A percentile compares a stretch with the other conserved stretches of the same genome.
Evolutionary conservation across 306 rosid species (phyloP).

Genomic region (Nissolia schottii): DNA sequence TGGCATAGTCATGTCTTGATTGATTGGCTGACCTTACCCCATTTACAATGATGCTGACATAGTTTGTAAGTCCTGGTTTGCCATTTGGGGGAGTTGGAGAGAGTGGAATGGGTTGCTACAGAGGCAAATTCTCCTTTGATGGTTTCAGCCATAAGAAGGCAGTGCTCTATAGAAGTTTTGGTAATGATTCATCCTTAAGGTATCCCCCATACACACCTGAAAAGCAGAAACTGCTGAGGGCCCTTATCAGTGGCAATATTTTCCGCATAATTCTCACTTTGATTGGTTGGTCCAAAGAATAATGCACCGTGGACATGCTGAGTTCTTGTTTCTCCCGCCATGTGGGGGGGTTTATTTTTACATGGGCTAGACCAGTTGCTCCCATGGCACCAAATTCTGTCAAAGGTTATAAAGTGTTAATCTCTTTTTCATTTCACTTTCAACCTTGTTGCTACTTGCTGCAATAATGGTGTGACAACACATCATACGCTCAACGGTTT

Average conservation of each 20-base stretch:
- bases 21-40: not conserved
- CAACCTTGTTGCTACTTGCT: too few relatives aligned
- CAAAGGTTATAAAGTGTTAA: too few relatives aligned
- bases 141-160: constrained; percentile 58
- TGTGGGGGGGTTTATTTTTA: not conserved
- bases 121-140: constrained; percentile 59
- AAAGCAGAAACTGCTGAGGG: constrained; percentile 41
- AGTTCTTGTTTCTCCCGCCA: not conserved
- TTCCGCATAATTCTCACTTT: constrained; percentile 28
- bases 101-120: constrained; percentile 66
- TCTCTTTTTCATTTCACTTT: too few relatives aligned
- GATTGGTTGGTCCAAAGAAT: constrained; percentile 39
- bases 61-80: constrained; percentile 37
- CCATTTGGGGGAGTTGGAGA: constrained; percentile 70
- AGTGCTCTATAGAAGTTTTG: constrained; percentile 49
- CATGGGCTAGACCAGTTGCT: not conserved
- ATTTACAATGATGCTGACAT: constrained; percentile 1
- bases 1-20: not conserved
- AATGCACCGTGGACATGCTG: not conserved
- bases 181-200: constrained; percentile 39
- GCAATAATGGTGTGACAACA: too few relatives aligned
- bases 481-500: too few relatives aligned
- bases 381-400: not conserved
- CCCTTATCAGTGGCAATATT: constrained; percentile 39
- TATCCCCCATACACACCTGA: constrained; percentile 54